These are phyloP conservation scores for Calonectria fujianensis DNA, from an alignment of 2,329 filamentous ascomycete species.

Conservation along the genomic window DNA sequence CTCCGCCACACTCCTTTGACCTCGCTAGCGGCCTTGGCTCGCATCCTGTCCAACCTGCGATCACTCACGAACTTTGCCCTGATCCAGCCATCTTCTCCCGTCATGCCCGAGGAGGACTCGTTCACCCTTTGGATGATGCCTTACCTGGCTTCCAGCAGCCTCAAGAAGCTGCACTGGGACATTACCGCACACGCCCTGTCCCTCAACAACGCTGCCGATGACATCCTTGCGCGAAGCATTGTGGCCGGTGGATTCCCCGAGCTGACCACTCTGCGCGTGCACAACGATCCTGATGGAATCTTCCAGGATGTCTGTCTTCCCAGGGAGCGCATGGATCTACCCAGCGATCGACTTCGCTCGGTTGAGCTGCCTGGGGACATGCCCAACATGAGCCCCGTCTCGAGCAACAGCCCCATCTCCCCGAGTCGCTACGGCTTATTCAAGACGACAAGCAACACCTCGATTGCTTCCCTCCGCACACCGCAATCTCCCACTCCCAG, in stretches of 20 bases:
- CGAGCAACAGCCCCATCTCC: slow-evolving; percentile 52
- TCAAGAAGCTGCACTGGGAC: slow-evolving; percentile 78
- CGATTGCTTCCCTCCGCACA: slow-evolving; percentile 51
- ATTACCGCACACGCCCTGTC: slow-evolving; percentile 71
- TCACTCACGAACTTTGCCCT: slow-evolving; percentile 71
- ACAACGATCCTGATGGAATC: slow-evolving; percentile 80
- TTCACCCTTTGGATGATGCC: slow-evolving; percentile 77
- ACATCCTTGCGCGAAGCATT: slow-evolving; percentile 79
- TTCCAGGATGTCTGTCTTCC: slow-evolving; percentile 83
- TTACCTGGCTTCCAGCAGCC: slow-evolving; percentile 74
- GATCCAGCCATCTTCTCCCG: slow-evolving; percentile 72
- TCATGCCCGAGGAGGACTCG: slow-evolving; percentile 72
- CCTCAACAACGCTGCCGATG: slow-evolving; percentile 72
- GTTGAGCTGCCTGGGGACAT: slow-evolving; percentile 43
- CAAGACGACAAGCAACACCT: slow-evolving; percentile 61
- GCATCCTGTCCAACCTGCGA: slow-evolving; percentile 74
- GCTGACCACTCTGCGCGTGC: slow-evolving; percentile 76
- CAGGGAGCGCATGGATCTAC: slow-evolving; percentile 71
- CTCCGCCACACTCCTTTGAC: slow-evolving; percentile 75
- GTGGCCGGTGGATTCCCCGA: slow-evolving; percentile 76
- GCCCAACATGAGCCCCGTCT: slow-evolving; percentile 49
- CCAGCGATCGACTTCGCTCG: slow-evolving; percentile 67
- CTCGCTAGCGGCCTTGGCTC: slow-evolving; percentile 73
- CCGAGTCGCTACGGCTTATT: slow-evolving; percentile 53
- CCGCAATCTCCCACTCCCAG: slow-evolving; percentile 41